Conservation (phyloP, 2,329 filamentous ascomycete genomes). For the Dactylonectria macrodidyma region DNA sequence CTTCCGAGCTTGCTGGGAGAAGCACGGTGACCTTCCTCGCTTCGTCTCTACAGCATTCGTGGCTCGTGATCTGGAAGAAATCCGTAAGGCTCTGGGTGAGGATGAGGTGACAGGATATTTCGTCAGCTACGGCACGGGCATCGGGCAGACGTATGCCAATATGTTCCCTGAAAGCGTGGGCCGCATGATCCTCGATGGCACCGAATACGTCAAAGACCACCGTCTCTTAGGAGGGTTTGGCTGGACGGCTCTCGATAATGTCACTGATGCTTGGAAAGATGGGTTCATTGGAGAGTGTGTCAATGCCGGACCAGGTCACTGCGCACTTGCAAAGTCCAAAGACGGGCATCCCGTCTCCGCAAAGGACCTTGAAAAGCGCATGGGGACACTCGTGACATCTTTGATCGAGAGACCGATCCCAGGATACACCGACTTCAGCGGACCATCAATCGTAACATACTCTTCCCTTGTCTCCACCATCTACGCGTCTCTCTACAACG, state of each 20-base stretch:
- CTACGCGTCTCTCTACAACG: slow-evolving; percentile 61
- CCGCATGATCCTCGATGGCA: slow-evolving; percentile 64
- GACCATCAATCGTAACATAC: slow-evolving; percentile 63
- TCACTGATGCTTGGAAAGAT: slow-evolving; percentile 64
- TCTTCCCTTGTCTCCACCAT: slow-evolving; percentile 57
- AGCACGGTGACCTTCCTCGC: slow-evolving; percentile 60
- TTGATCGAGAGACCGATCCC: slow-evolving; percentile 56
- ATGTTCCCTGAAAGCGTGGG: slow-evolving; percentile 66
- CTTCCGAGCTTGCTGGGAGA: slow-evolving; percentile 60
- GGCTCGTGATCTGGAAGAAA: slow-evolving; percentile 64
- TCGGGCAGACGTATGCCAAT: slow-evolving; percentile 66
- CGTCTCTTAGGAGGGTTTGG: slow-evolving; percentile 63
- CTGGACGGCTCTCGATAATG: slow-evolving; percentile 64
- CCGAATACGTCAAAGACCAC: slow-evolving; percentile 63
- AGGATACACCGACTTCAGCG: slow-evolving; percentile 56
- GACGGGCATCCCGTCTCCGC: slow-evolving; percentile 51
- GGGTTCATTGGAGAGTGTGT: slow-evolving; percentile 67
- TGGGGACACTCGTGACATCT: slow-evolving; percentile 56
- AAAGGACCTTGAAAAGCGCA: slow-evolving; percentile 54
- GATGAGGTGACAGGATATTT: slow-evolving; percentile 65
- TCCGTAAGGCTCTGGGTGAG: slow-evolving; percentile 61
- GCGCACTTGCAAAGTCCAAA: slow-evolving; percentile 58
- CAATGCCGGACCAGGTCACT: slow-evolving; percentile 62
- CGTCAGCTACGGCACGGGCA: slow-evolving; percentile 67
- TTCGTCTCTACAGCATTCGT: slow-evolving; percentile 64